Base-by-base conservation (phyloP, 495 filamentous ascomycete species). In the Zalerion maritima region DNA sequence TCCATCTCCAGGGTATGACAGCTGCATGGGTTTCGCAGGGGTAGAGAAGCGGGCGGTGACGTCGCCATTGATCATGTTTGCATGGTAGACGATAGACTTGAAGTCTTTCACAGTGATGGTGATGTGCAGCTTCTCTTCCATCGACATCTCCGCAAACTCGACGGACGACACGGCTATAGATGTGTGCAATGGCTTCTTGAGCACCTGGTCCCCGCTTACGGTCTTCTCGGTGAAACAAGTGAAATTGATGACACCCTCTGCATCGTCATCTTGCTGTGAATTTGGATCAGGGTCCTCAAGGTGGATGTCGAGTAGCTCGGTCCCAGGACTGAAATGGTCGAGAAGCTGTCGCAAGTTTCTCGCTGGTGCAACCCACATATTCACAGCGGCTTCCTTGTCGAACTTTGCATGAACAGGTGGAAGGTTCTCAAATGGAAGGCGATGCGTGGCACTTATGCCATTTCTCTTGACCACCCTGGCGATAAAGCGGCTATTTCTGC, bases 191-290 rank as follows among this genome's bases (percentile, higher is more conserved):
- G 89, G 87, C 50, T 92, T 81, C 52, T 92, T 94, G 24, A 97
- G 64, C 18, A 92, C 72, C 41, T 93, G 85, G 61, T 81, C 89
- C 7, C 81, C 83, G 34, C 78, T 75, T 29, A 68, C 69, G 21
- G 86, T 69, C 49, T 89, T 94, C 42, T 93, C 89, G 1, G 87
- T 96, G 43, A 87, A 96, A 49, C 86, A 94, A 2, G 83, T 94
- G 41, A 97, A 92, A 26, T 79, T 75, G 14, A 65, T 55, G 10
- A 55, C 45, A n/a, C 45, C 43, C 0, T 64, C 59, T 11, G 57
- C 52, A 20, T n/a, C n/a, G n/a, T n/a, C n/a, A n/a, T n/a, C n/a
- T n/a, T n/a, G n/a, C n/a, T n/a, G n/a, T n/a, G n/a, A n/a, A n/a
- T n/a, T n/a, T 0, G 63, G 70, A 34, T 70, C 67, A 13, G 65